Percentiles rank a stretch among this genome's conserved stretches.
These are phyloP conservation scores for Cicer pinnatifidum DNA, from an alignment of 306 rosid genomes.

Conservation along the genomic window DNA sequence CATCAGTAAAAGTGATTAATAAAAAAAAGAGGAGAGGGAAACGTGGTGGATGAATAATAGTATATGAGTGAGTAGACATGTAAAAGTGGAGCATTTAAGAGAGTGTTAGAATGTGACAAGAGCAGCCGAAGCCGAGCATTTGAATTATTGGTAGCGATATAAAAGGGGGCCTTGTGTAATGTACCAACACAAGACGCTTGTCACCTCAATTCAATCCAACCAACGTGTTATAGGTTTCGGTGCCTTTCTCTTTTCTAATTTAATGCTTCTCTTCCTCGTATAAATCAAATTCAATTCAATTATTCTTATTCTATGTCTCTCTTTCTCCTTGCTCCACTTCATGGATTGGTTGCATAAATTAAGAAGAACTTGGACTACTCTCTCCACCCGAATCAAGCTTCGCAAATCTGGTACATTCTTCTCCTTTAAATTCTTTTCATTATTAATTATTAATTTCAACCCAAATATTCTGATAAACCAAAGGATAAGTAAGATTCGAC, in stretches of 20 bases:
- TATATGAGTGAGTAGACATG: constrained; percentile 27
- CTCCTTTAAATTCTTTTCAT: no score
- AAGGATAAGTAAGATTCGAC: no score
- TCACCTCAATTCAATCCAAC: constrained; percentile 49
- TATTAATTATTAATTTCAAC: no score
- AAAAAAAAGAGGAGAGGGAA: not conserved
- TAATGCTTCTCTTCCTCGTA: not conserved
- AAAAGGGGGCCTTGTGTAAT: constrained; percentile 34
- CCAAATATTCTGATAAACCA: no score
- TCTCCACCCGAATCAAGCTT: constrained; percentile 51
- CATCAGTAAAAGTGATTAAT: no score
- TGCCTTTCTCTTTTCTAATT: constrained; percentile 27
- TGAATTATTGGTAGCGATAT: not conserved
- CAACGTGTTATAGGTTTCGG: constrained; percentile 58
- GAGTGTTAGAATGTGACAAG: constrained; percentile 46
- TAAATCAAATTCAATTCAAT: not conserved
- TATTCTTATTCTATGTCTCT: not conserved
- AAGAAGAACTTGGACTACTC: constrained; percentile 47
- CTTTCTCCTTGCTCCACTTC: constrained; percentile 1
- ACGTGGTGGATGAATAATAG: not conserved
- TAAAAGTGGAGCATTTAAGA: constrained; percentile 36
- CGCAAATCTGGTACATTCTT: constrained; percentile 47
- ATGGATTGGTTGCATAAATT: constrained; percentile 64
- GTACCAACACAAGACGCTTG: constrained; percentile 54
- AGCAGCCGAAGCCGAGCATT: constrained; percentile 45